phyloP scores from a whole-genome alignment of 495 filamentous ascomycete species.

The Podospora comata region DNA sequence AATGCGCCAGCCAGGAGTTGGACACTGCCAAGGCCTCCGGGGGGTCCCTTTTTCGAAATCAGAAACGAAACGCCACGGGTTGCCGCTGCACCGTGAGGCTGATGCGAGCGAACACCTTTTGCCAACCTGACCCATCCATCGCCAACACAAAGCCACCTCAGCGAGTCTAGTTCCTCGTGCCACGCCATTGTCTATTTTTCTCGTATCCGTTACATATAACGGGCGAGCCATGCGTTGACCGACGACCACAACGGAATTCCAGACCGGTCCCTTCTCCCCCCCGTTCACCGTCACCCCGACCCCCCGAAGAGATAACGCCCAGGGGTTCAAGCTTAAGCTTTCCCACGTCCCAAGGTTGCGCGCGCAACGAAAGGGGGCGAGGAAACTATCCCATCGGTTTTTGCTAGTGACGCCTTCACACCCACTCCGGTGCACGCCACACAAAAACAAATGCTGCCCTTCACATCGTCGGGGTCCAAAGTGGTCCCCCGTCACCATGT shows the following conservation, averaged over 20 bases:
- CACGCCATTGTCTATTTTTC: background rate
- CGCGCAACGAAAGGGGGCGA: constrained; percentile 14
- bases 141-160: constrained; percentile 24
- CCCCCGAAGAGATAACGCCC: background rate
- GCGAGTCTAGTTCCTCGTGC: constrained; percentile 12
- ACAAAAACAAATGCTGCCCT: constrained; percentile 41
- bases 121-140: constrained; percentile 16
- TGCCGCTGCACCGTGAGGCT: constrained; percentile 21
- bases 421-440: constrained; percentile 6
- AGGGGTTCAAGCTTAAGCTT: constrained; percentile 1
- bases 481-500: constrained; percentile 57
- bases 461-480: constrained; percentile 47
- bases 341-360: constrained; percentile 5
- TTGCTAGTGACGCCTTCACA: constrained; percentile 13
- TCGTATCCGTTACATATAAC: background rate
- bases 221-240: constrained; percentile 32
- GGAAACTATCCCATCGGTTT: constrained; percentile 16
- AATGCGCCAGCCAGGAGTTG: constrained; percentile 12
- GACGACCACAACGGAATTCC: constrained; percentile 5
- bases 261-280: background rate
- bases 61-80: constrained; percentile 31
- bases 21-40: constrained; percentile 16
- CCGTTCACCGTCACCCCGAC: background rate
- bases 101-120: constrained; percentile 39
- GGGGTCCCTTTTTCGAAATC: constrained; percentile 1